Base-by-base conservation (phyloP, 2,329 filamentous ascomycete genomes). In the Albifimbria verrucaria region DNA sequence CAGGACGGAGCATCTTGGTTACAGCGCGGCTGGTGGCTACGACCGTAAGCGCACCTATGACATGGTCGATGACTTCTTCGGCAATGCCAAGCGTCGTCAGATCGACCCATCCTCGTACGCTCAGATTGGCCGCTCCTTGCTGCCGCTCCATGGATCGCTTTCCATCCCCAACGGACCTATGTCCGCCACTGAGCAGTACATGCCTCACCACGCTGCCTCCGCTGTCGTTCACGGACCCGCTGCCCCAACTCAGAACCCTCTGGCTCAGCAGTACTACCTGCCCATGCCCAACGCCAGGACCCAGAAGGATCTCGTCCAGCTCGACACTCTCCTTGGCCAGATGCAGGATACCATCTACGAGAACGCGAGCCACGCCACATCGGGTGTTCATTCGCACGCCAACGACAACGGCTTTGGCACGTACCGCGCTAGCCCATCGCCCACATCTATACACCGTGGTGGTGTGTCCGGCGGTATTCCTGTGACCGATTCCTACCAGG, bases 291-390 rank as follows among this genome's bases (percentile, higher is more conserved):
- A 92, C 64, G 81, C 95, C 52, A 87, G 93, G 66, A 97, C 92
- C 48, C 96, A 97, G 81, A 92, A 86, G 69, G 94, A 99, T 68
- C 79, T 99, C 43, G 78, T 96, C 68, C 92, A 96, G 69, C 92
- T 97, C 65, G 94, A 97, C 70, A 89, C 92, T 66, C 90, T 97
- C 70, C 83, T 99, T 52, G 92, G 96, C 73, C 91, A 97, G 73
- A 93, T 97, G 80, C 92, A 97, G 73, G 87, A 88, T 59, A 97
- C 93, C 45, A 91, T 97, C 48, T 97, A 97, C 68, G 94, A 97
- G 74, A 96, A 88, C 69, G 87, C 92, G 52, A 90, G 86, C 62
- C 87, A 92, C 49, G 87, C 91, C 26, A 90, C 90, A 2, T 87
- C 88, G 43, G 89, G 90, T 53, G 83, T 95, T 54, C 88, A 89